phyloP scores from a whole-genome alignment of 345 rosid species.

The Barbarea vulgaris region DNA sequence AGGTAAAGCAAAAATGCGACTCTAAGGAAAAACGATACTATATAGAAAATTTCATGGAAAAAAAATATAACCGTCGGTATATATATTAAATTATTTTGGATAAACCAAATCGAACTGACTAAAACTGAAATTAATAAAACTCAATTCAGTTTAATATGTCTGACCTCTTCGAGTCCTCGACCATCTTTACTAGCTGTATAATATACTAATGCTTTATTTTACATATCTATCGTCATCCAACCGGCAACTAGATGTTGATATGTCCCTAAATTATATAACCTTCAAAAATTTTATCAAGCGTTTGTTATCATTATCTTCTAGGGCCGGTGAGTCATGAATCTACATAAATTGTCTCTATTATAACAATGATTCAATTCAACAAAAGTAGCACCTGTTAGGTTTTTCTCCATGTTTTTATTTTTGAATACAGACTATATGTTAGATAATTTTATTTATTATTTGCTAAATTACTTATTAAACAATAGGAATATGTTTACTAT shows the following conservation, averaged over 20 bases:
- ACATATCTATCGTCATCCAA: slow-evolving; percentile 21
- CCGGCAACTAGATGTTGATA: slow-evolving; percentile 39
- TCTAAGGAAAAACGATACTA: neutral
- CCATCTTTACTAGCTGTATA: neutral
- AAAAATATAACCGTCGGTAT: too few relatives aligned
- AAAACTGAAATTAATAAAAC: neutral
- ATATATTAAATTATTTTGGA: too few relatives aligned
- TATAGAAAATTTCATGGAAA: too few relatives aligned
- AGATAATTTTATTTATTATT: neutral
- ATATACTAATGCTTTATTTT: slow-evolving; percentile 9
- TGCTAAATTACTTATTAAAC: neutral
- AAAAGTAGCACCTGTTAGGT: neutral
- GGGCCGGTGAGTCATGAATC: slow-evolving; percentile 26
- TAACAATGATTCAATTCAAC: neutral
- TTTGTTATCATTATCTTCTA: slow-evolving; percentile 28
- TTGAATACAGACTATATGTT: neutral
- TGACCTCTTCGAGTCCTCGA: slow-evolving; percentile 34
- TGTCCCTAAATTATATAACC: slow-evolving; percentile 27
- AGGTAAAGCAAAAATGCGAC: neutral
- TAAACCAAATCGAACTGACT: neutral
- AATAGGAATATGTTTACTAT: neutral
- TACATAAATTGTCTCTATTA: neutral
- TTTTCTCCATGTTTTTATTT: neutral
- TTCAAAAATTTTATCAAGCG: slow-evolving; percentile 2
- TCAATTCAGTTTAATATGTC: neutral